Percentiles rank a stretch among this genome's conserved stretches.
phyloP scores from a whole-genome alignment of 768 basidiomycete species.

The Lactarius indigo region DNA sequence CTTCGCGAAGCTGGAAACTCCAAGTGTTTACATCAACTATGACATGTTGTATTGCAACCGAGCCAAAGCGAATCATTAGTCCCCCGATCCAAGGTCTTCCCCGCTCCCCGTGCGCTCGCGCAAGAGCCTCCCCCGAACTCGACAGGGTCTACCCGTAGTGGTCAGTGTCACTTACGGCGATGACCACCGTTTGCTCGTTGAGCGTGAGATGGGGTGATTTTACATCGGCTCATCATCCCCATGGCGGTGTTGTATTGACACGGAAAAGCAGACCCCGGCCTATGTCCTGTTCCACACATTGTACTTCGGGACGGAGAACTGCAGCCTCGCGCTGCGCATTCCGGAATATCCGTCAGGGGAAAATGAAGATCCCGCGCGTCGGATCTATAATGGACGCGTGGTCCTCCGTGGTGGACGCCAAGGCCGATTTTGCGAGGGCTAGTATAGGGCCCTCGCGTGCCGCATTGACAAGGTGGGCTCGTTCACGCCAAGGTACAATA shows the following conservation, averaged over 20 bases:
- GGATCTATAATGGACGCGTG: neutral
- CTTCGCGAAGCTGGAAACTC: neutral
- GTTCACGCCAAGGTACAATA: conserved; percentile 6
- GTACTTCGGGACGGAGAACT: conserved; percentile 12
- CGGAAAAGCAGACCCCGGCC: neutral
- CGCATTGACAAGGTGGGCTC: neutral
- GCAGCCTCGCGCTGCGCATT: conserved; percentile 1
- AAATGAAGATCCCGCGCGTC: conserved; percentile 3
- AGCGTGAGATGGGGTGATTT: neutral
- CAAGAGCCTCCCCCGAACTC: conserved; percentile 7
- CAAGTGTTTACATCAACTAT: conserved; percentile 15
- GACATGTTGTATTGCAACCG: conserved; percentile 15
- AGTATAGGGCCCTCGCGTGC: neutral
- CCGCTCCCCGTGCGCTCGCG: conserved; percentile 5
- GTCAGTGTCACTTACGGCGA: conserved; percentile 16
- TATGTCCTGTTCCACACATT: conserved; percentile 11
- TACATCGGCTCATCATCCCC: neutral
- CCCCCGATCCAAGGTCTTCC: conserved; percentile 9
- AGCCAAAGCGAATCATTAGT: conserved; percentile 6
- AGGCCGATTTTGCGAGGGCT: neutral
- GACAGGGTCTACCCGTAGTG: conserved; percentile 12
- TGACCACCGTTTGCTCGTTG: conserved; percentile 7
- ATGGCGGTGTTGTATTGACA: neutral
- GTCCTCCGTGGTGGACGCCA: neutral
- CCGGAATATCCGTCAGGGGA: neutral